A percentile compares a stretch with the other conserved stretches of the same genome.
These are phyloP conservation scores for Saxophila tyrrhenica DNA, from an alignment of 495 filamentous ascomycete genomes.

Conservation along the genomic window DNA sequence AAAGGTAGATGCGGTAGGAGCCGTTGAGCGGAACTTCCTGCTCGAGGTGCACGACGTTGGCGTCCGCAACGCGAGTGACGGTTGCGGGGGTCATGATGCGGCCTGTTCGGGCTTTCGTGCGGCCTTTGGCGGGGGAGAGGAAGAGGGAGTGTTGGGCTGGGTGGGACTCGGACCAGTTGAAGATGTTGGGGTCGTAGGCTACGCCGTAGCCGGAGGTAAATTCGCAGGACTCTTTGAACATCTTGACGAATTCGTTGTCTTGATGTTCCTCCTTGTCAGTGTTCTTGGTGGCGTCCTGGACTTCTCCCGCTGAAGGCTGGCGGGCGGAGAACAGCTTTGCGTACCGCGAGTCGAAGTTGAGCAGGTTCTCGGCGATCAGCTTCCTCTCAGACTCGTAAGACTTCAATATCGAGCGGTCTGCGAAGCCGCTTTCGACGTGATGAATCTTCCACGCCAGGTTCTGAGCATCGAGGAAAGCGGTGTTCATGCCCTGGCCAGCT, in stretches of 20 bases:
- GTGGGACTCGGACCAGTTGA: slow-evolving; percentile 64
- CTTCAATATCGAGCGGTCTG: slow-evolving; percentile 43
- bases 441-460: slow-evolving; percentile 70
- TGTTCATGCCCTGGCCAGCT: slow-evolving; percentile 70
- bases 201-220: slow-evolving; percentile 58
- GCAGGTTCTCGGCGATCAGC: slow-evolving; percentile 58
- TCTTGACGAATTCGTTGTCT: slow-evolving; percentile 52
- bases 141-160: slow-evolving; percentile 60
- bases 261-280: slow-evolving; percentile 23
- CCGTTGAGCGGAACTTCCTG: slow-evolving; percentile 82
- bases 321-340: slow-evolving; percentile 38
- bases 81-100: slow-evolving; percentile 61
- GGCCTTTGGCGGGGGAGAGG: slow-evolving; percentile 40
- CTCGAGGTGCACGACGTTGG: slow-evolving; percentile 77
- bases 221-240: slow-evolving; percentile 53
- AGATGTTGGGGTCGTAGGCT: slow-evolving; percentile 47
- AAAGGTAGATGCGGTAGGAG: slow-evolving; percentile 75
- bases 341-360: slow-evolving; percentile 51
- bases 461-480: slow-evolving; percentile 42
- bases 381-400: slow-evolving; percentile 64
- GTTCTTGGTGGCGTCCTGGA: slow-evolving; percentile 36
- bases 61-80: slow-evolving; percentile 73
- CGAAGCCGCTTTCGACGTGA: slow-evolving; percentile 43
- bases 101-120: slow-evolving; percentile 50
- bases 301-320: slow-evolving; percentile 46